Evolutionary conservation across 306 rosid genomes (phyloP), one percentile per base, ranked within the genome.

Genomic region (Castanea sativa): DNA sequence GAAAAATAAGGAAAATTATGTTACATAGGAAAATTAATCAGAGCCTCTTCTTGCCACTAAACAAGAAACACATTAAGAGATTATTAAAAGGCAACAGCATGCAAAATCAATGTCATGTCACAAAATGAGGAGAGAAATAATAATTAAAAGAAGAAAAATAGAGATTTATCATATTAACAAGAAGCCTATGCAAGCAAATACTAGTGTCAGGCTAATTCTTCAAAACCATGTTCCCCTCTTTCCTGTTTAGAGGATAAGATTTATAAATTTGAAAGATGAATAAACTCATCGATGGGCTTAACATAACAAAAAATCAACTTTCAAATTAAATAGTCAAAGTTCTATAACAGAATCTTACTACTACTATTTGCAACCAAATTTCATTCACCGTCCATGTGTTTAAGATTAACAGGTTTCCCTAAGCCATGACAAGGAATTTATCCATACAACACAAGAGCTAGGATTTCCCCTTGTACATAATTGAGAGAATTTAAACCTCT

Each of bases 21-120:
- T 5, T 43, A 74, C 57, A 59, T 55, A 53, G 43, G 58, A 65
- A 72, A 76, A 4, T 21, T 29, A 9, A 74, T 18, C 20, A 61
- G 73, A 74, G 30, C 73, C 55, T 74, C 69, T 73, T 43, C 45
- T 41, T 49, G 57, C 76, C 51, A 74, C 51, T 14, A 75, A 52
- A 76, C 25, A 71, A 69, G 70, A 64, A 80, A 69, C 63, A 76
- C 29, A 67, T 15, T n/a, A n/a, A 21, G 8, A 25, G 55, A 76
- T 63, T 58, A 14, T 18, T 45, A n/a, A 69, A 55, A 32, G 56
- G 20, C 52, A 71, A 69, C 4, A 15, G 60, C 33, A 73, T 57
- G 49, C 9, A 3, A 27, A 70, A 55, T 73, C 70, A 41, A 27
- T 30, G 9, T 30, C 51, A 16, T 1, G 71, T 65, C 25, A 9